phyloP scores from a whole-genome alignment of 805 yeast genomes.

The Vanderwaltozyma polyspora region DNA sequence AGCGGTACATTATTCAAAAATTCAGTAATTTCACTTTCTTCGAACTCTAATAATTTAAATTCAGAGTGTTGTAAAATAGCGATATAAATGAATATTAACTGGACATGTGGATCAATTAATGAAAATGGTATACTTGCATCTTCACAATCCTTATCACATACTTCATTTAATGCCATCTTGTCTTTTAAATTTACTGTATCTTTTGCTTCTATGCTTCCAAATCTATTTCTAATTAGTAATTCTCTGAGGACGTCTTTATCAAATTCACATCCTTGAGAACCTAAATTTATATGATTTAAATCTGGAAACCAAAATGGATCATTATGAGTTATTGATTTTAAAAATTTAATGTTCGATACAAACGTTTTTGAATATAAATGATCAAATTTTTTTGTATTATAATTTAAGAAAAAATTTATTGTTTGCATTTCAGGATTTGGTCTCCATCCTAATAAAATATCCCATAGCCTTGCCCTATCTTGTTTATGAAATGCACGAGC shows the following conservation, averaged over 20 bases:
- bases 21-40: conserved; percentile 80
- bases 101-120: conserved; percentile 61
- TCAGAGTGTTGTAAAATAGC: conserved; percentile 76
- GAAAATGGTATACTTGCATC: conserved; percentile 27
- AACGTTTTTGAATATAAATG: conserved; percentile 15
- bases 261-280: conserved; percentile 14
- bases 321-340: conserved; percentile 9
- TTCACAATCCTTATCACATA: conserved; percentile 1
- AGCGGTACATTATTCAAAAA: conserved; percentile 43
- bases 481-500: conserved; percentile 70
- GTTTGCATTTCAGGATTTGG: conserved; percentile 26
- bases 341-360: conserved; percentile 1
- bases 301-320: conserved; percentile 31
- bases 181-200: not conserved
- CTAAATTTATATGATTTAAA: conserved; percentile 19
- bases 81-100: conserved; percentile 61
- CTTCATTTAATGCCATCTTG: conserved; percentile 1
- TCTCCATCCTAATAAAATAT: conserved; percentile 70
- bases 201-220: conserved; percentile 4
- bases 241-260: conserved; percentile 25
- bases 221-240: conserved; percentile 15
- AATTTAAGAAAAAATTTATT: conserved; percentile 26
- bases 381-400: conserved; percentile 23
- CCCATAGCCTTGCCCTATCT: conserved; percentile 89
- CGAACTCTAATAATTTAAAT: conserved; percentile 70